Conservation (phyloP, 2,329 filamentous ascomycete species). For the Phialocephala subalpina region DNA sequence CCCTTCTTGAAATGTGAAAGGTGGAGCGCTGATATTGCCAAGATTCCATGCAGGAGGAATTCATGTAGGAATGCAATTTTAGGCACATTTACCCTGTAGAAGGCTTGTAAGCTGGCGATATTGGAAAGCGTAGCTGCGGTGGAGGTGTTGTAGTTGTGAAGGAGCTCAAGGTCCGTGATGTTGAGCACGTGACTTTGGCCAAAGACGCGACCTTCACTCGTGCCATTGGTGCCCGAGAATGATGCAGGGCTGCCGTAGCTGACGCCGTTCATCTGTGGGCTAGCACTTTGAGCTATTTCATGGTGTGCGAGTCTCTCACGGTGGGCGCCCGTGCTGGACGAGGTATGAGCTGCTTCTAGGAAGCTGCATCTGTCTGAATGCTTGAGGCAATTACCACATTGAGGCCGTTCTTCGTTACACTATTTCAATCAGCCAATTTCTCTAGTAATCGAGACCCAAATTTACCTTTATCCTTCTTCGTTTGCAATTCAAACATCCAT, state of each 20-base stretch:
- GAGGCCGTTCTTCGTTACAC: slow-evolving; percentile 36
- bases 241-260: neutral
- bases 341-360: neutral
- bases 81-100: slow-evolving; percentile 32
- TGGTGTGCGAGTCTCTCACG: neutral
- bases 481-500: slow-evolving; percentile 32
- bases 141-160: slow-evolving; percentile 32
- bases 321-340: neutral
- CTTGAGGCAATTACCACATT: slow-evolving; percentile 31
- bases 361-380: slow-evolving; percentile 28
- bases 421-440: slow-evolving; percentile 10
- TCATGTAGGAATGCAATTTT: slow-evolving; percentile 28
- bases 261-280: neutral
- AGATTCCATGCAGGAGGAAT: slow-evolving; percentile 32
- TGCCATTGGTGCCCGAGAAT: neutral
- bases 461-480: slow-evolving; percentile 29
- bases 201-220: neutral
- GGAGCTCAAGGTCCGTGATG: slow-evolving; percentile 31
- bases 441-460: neutral
- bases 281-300: neutral
- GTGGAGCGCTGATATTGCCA: slow-evolving; percentile 33
- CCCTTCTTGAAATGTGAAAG: slow-evolving; percentile 22
- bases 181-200: slow-evolving; percentile 2
- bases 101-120: slow-evolving; percentile 8
- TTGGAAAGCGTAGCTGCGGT: slow-evolving; percentile 28